phyloP scores from a whole-genome alignment of 441 rosid genomes.

The Aquilaria agallochum region DNA sequence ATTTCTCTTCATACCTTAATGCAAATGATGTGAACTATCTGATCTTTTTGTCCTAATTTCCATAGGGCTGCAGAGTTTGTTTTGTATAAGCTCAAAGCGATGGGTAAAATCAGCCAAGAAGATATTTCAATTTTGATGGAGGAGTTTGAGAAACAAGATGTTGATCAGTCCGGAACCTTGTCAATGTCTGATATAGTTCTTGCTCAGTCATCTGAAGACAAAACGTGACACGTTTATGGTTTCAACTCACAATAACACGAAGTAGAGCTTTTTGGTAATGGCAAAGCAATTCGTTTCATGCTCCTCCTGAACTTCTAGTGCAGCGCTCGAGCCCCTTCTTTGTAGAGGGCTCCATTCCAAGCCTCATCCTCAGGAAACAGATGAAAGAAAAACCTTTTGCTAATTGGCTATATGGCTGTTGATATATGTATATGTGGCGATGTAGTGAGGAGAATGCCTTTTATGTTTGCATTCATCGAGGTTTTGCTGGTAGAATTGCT shows the following conservation, averaged over 20 bases:
- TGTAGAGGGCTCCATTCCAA: too few species aligned
- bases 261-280: background rate
- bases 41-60: background rate
- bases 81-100: constrained; percentile 45
- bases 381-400: too few species aligned
- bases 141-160: constrained; percentile 51
- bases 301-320: too few species aligned
- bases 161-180: constrained; percentile 52
- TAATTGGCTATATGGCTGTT: too few species aligned
- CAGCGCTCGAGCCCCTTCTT: too few species aligned
- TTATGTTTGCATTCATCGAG: too few species aligned
- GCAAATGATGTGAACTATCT: background rate
- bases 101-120: constrained; percentile 60
- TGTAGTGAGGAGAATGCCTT: too few species aligned
- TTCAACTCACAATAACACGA: background rate
- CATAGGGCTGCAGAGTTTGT: constrained; percentile 55
- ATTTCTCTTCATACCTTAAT: background rate
- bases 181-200: constrained; percentile 36
- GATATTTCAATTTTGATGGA: constrained; percentile 48
- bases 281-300: background rate
- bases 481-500: too few species aligned
- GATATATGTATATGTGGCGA: too few species aligned
- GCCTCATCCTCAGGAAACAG: too few species aligned
- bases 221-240: background rate
- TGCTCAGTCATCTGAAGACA: constrained; percentile 21